A percentile compares a stretch with the other conserved stretches of the same genome.
Evolutionary conservation across 768 basidiomycete species (phyloP).

Genomic region (Mycena polygramma): DNA sequence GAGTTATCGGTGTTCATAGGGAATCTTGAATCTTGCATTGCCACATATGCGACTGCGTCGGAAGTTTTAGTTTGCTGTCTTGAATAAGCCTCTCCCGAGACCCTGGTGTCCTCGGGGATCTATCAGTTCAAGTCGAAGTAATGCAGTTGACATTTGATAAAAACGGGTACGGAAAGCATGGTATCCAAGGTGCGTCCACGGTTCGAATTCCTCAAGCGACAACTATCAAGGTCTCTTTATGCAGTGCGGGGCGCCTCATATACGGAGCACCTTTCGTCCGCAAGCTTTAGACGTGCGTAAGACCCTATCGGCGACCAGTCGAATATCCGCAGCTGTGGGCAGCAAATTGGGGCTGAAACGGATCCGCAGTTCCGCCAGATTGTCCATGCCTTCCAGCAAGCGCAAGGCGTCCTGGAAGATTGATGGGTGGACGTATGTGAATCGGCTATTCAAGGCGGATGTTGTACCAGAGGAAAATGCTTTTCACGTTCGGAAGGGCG

Average conservation of each 20-base stretch:
- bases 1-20: too few species aligned
- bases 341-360: background rate
- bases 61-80: too few species aligned
- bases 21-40: too few species aligned
- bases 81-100: too few species aligned
- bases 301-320: background rate
- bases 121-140: too few species aligned
- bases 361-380: slow-evolving; percentile 8
- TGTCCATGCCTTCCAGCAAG: slow-evolving; percentile 17
- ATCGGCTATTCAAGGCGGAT: background rate
- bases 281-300: slow-evolving; percentile 7
- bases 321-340: background rate
- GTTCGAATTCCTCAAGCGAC: too few species aligned
- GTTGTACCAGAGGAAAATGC: background rate
- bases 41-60: too few species aligned
- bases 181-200: too few species aligned
- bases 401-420: background rate
- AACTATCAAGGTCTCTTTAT: background rate
- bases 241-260: background rate
- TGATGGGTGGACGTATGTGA: too few species aligned
- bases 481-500: slow-evolving; percentile 1
- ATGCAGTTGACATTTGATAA: too few species aligned
- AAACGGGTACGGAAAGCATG: too few species aligned
- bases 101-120: too few species aligned
- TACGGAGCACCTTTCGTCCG: slow-evolving; percentile 9